Conservation (phyloP, 208 protist species). For the Trypanosoma melophagium region DNA sequence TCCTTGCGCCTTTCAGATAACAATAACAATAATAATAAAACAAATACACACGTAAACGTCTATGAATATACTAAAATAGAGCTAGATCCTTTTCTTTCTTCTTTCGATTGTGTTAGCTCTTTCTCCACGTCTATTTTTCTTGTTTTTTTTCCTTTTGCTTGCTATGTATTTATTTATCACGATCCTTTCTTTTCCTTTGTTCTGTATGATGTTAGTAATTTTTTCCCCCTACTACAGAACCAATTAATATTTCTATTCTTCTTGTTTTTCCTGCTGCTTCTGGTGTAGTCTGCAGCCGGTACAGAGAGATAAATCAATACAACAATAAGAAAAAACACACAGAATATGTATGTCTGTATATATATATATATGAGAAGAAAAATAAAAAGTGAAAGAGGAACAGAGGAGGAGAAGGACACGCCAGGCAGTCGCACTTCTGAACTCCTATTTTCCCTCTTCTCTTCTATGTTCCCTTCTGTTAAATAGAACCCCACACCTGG, state of each 20-base stretch:
- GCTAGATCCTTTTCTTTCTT: neutral
- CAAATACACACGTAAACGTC: constrained; percentile 7
- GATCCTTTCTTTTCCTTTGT: constrained; percentile 7
- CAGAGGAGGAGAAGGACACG: neutral
- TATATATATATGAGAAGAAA: too few species aligned
- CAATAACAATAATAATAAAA: constrained; percentile 12
- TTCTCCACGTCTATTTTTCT: neutral
- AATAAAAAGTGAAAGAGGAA: constrained; percentile 1
- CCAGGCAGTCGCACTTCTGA: neutral
- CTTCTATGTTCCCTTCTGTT: too few species aligned
- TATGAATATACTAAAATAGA: constrained; percentile 10
- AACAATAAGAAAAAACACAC: too few species aligned
- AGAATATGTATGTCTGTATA: too few species aligned
- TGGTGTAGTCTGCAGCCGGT: too few species aligned
- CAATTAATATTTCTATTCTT: too few species aligned
- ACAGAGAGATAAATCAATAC: too few species aligned
- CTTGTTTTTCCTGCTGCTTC: too few species aligned
- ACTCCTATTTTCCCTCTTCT: too few species aligned
- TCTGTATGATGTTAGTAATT: constrained; percentile 25
- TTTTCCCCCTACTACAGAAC: constrained; percentile 5
- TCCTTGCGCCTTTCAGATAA: neutral
- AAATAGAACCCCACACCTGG: too few species aligned
- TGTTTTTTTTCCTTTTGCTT: constrained; percentile 18
- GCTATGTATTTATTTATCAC: constrained; percentile 14
- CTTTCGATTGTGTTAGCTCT: constrained; percentile 17